Evolutionary conservation across 140 eudicot genomes (phyloP).

Genomic region (Flaveria floridana): DNA sequence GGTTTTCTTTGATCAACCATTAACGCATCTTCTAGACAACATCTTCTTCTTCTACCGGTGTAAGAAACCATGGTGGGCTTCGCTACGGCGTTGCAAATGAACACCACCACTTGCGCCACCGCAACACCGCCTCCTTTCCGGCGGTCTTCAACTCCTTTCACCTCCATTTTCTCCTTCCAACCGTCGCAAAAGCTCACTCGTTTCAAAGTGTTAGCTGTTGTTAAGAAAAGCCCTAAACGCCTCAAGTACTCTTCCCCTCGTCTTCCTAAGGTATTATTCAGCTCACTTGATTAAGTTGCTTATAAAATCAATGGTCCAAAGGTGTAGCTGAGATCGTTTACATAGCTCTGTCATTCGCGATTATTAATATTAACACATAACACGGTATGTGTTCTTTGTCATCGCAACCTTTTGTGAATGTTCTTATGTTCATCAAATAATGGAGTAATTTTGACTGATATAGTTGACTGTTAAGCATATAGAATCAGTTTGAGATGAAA

Average conservation of each 20-base stretch:
- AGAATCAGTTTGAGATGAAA: background rate
- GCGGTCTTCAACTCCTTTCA: slow-evolving; percentile 37
- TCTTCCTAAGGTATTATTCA: slow-evolving; percentile 58
- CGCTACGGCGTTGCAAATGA: slow-evolving; percentile 50
- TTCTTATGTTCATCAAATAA: background rate
- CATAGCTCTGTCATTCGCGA: too few species aligned
- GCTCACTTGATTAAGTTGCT: background rate
- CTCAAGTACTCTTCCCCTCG: slow-evolving; percentile 80
- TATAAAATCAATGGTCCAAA: slow-evolving; percentile 5
- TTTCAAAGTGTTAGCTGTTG: slow-evolving; percentile 40
- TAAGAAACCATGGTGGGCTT: slow-evolving; percentile 11
- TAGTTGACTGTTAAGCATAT: background rate
- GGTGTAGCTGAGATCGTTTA: background rate
- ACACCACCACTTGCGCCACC: slow-evolving; percentile 35
- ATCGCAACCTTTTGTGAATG: background rate
- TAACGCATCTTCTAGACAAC: background rate
- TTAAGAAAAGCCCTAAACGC: slow-evolving; percentile 89
- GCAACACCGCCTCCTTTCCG: slow-evolving; percentile 42
- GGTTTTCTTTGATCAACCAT: background rate
- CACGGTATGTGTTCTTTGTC: background rate
- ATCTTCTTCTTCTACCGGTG: background rate
- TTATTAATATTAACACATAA: background rate
- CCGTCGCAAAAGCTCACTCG: slow-evolving; percentile 28
- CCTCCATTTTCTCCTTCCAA: slow-evolving; percentile 30
- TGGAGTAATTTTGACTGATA: slow-evolving; percentile 8